Conservation (phyloP, 352 stramenopile genomes). For the Thraustochytrium striatum region DNA sequence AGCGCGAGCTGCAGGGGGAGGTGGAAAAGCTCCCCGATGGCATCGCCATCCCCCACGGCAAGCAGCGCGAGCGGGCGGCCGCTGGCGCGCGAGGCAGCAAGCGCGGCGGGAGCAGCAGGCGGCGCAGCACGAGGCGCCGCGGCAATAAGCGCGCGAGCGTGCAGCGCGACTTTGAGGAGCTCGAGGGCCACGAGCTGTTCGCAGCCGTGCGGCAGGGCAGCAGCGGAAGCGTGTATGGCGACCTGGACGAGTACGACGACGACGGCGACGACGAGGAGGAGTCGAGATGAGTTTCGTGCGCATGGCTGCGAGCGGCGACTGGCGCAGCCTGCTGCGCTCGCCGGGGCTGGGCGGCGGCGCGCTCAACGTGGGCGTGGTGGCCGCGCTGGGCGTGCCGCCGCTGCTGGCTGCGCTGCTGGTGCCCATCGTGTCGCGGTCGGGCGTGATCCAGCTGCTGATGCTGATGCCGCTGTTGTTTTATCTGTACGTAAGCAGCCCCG, state of each 20-base stretch:
- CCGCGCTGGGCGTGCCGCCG: background rate
- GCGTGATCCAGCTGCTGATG: slow-evolving; percentile 6
- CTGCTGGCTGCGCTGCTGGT: slow-evolving; percentile 1
- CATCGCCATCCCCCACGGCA: slow-evolving; percentile 4
- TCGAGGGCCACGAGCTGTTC: slow-evolving; percentile 39
- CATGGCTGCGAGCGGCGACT: background rate
- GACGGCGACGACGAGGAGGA: slow-evolving; percentile 3
- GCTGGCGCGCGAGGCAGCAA: background rate
- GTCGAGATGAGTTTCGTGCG: background rate
- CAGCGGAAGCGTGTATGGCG: background rate
- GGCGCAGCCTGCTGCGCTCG: background rate
- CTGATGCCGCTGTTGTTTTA: slow-evolving; percentile 29
- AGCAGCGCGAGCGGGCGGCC: background rate
- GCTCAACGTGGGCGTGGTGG: background rate
- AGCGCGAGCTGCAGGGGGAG: slow-evolving; percentile 12
- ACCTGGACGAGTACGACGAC: background rate
- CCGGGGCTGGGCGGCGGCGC: slow-evolving; percentile 24
- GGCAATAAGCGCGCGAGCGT: slow-evolving; percentile 4
- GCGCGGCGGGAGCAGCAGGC: background rate
- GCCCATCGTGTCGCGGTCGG: background rate
- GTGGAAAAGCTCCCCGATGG: background rate
- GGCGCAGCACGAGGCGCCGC: background rate
- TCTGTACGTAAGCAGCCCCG: background rate
- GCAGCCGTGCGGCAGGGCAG: background rate
- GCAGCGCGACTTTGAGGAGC: background rate